phyloP scores from a whole-genome alignment of 805 yeast species.

The Candida ulmi region DNA sequence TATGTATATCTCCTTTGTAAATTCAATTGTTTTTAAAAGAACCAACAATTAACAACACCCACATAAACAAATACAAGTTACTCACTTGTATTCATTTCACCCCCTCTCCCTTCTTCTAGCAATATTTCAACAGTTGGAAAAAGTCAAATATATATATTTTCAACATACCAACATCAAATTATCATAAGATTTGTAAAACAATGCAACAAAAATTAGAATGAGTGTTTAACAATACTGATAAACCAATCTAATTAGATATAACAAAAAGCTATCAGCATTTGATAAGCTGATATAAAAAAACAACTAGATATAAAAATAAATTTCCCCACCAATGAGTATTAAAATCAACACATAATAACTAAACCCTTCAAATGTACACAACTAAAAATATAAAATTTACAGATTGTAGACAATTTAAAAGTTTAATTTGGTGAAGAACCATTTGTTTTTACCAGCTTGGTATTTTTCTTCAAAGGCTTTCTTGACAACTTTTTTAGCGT shows the following conservation, averaged over 20 bases:
- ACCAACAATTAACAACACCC: background rate
- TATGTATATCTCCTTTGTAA: background rate
- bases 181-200: slow-evolving; percentile 1
- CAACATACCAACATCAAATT: background rate
- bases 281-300: slow-evolving; percentile 1
- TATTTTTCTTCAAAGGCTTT: slow-evolving; percentile 99
- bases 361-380: background rate
- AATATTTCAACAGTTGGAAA: background rate
- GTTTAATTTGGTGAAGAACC: slow-evolving; percentile 98
- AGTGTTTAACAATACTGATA: background rate
- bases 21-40: background rate
- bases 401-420: slow-evolving; percentile 41
- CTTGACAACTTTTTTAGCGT: slow-evolving; percentile 98
- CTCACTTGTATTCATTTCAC: background rate
- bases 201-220: background rate
- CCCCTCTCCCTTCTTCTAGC: background rate
- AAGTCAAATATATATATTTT: background rate
- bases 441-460: slow-evolving; percentile 99
- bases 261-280: background rate
- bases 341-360: background rate
- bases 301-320: background rate
- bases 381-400: background rate
- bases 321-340: background rate
- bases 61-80: background rate
- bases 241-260: background rate